phyloP scores from a whole-genome alignment of 2,329 filamentous ascomycete genomes.

The Pseudonectria foliicola region DNA sequence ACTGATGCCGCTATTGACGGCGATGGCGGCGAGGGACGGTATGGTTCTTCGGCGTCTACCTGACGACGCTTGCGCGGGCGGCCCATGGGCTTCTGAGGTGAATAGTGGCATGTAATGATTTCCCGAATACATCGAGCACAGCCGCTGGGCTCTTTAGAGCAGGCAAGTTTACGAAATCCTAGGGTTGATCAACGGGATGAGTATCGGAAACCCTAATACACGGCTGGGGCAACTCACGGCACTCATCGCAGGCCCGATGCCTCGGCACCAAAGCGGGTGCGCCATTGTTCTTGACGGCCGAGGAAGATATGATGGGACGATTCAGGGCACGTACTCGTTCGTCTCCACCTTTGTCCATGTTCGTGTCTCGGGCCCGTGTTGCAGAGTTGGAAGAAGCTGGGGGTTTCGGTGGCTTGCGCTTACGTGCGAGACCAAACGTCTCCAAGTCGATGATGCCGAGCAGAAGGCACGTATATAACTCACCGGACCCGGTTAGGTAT shows the following conservation, averaged over 20 bases:
- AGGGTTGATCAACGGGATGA: slow-evolving; percentile 15
- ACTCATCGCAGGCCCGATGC: slow-evolving; percentile 60
- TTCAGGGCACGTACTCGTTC: too few relatives aligned
- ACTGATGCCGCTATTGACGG: too few relatives aligned
- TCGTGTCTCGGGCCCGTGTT: too few relatives aligned
- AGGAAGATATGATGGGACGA: too few relatives aligned
- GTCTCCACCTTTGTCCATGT: too few relatives aligned
- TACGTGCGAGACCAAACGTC: too few relatives aligned
- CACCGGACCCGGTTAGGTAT: too few relatives aligned
- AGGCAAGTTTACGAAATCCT: slow-evolving; percentile 59
- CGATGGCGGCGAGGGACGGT: slow-evolving; percentile 1
- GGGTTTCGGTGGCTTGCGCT: too few relatives aligned
- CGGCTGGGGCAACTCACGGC: slow-evolving; percentile 41
- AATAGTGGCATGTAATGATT: slow-evolving; percentile 52
- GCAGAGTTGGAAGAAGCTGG: too few relatives aligned
- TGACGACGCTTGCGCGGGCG: slow-evolving; percentile 51
- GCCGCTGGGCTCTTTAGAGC: slow-evolving; percentile 53
- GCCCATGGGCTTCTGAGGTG: slow-evolving; percentile 59
- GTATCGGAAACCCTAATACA: slow-evolving; percentile 15
- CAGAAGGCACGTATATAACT: too few relatives aligned
- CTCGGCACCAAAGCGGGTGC: slow-evolving; percentile 31
- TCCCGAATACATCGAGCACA: slow-evolving; percentile 54
- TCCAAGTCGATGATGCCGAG: too few relatives aligned
- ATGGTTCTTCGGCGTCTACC: slow-evolving; percentile 27
- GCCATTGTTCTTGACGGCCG: not conserved